These are phyloP conservation scores for Urtica urens DNA, from an alignment of 306 rosid genomes.

Conservation along the genomic window DNA sequence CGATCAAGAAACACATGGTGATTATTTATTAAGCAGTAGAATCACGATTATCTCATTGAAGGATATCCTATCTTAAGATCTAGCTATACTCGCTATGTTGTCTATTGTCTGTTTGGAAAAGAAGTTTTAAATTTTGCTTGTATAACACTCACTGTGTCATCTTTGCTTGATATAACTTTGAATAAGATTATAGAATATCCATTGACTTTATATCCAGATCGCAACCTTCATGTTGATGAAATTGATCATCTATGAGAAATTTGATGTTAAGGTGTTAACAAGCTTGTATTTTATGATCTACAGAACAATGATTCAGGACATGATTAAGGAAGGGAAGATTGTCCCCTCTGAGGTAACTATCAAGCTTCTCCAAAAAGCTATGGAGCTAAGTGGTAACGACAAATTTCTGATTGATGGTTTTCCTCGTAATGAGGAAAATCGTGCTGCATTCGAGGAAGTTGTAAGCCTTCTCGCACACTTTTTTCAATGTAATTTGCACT, in stretches of 20 bases:
- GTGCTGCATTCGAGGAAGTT: constrained; percentile 91
- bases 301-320: constrained; percentile 92
- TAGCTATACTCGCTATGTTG: too few relatives aligned
- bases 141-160: too few relatives aligned
- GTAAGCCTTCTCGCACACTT: constrained; percentile 27
- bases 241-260: background rate
- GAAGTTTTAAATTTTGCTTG: too few relatives aligned
- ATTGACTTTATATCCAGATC: too few relatives aligned
- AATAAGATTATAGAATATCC: too few relatives aligned
- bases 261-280: constrained; percentile 3
- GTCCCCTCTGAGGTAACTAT: constrained; percentile 95
- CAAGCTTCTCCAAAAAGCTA: constrained; percentile 81
- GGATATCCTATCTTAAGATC: too few relatives aligned
- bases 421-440: constrained; percentile 99
- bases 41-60: too few relatives aligned
- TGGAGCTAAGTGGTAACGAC: constrained; percentile 58
- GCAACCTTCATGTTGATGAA: background rate
- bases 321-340: constrained; percentile 92
- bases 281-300: constrained; percentile 18
- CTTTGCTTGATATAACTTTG: too few relatives aligned
- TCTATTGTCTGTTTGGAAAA: too few relatives aligned
- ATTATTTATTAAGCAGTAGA: too few relatives aligned
- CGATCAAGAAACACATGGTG: too few relatives aligned
- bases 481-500: background rate
- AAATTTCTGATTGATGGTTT: constrained; percentile 97